phyloP scores from a whole-genome alignment of 441 rosid genomes.

The Erodium chrysanthum region DNA sequence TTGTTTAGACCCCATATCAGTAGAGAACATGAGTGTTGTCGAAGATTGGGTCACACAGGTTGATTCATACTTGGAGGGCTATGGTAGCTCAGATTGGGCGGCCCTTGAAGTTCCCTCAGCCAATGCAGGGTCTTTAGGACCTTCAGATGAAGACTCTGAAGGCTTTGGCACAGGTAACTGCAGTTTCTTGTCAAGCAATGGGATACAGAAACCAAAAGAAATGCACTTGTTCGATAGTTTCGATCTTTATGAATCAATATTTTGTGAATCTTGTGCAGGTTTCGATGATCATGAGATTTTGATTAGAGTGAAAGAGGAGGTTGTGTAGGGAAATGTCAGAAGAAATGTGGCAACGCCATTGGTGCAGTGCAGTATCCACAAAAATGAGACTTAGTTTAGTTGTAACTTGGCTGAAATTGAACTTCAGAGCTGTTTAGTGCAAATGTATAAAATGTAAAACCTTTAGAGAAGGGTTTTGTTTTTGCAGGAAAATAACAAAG shows the following conservation, averaged over 20 bases:
- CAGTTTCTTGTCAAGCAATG: conserved; percentile 3
- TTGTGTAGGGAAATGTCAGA: conserved; percentile 29
- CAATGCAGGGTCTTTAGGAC: conserved; percentile 31
- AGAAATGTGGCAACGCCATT: conserved; percentile 4
- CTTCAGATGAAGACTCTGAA: conserved; percentile 44
- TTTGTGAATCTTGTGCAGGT: conserved; percentile 35
- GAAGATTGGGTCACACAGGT: conserved; percentile 73
- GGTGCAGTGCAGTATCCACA: not conserved
- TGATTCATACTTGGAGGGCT: conserved; percentile 36
- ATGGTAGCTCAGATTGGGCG: conserved; percentile 58
- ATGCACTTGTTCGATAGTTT: not conserved
- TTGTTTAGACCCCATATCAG: conserved; percentile 41
- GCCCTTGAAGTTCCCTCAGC: conserved; percentile 38
- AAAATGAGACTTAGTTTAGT: not conserved
- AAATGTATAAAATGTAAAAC: too few species aligned
- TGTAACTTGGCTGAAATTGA: not conserved
- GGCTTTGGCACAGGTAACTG: conserved; percentile 44
- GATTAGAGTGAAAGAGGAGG: conserved; percentile 27
- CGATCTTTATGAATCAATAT: conserved; percentile 5
- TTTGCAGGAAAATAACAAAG: conserved; percentile 3
- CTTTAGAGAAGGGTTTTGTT: not conserved
- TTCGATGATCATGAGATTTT: conserved; percentile 73
- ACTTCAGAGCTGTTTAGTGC: not conserved
- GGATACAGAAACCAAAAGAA: too few species aligned
- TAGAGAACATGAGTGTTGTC: conserved; percentile 28